A percentile compares a stretch with the other conserved stretches of the same genome.
Evolutionary conservation across 2,329 filamentous ascomycete genomes (phyloP).

Genomic region (Bipolaris cookei): DNA sequence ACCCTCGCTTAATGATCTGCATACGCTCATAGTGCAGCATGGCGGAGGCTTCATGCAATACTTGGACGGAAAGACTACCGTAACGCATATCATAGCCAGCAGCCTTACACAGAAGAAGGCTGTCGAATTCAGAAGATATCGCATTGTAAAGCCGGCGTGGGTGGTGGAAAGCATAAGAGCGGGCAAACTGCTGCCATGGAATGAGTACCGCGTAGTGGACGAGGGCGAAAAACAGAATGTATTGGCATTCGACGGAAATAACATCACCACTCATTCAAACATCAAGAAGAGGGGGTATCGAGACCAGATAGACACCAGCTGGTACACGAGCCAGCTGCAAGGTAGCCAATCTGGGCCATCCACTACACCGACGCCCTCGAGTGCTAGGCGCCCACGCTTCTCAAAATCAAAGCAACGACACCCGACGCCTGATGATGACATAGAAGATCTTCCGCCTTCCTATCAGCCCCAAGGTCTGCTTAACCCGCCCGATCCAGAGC

Average conservation of each 20-base stretch:
- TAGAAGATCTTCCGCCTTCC: slow-evolving; percentile 41
- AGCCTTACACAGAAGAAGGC: slow-evolving; percentile 90
- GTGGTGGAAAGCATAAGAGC: slow-evolving; percentile 86
- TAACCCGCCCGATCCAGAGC: slow-evolving; percentile 14
- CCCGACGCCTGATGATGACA: slow-evolving; percentile 35
- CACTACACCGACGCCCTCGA: slow-evolving; percentile 35
- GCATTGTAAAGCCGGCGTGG: slow-evolving; percentile 95
- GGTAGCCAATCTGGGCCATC: slow-evolving; percentile 33
- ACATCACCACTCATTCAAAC: slow-evolving; percentile 70
- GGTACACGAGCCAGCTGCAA: slow-evolving; percentile 77
- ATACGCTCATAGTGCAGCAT: slow-evolving; percentile 85
- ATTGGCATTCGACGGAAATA: slow-evolving; percentile 67
- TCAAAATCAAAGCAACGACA: slow-evolving; percentile 22
- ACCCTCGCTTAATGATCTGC: slow-evolving; percentile 86
- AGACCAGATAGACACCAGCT: slow-evolving; percentile 81
- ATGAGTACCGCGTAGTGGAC: slow-evolving; percentile 80
- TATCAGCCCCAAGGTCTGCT: slow-evolving; percentile 44
- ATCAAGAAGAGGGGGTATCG: slow-evolving; percentile 70
- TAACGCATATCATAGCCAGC: slow-evolving; percentile 94
- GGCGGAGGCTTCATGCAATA: slow-evolving; percentile 97
- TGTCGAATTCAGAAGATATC: slow-evolving; percentile 84
- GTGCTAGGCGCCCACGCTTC: slow-evolving; percentile 32
- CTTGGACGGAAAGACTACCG: slow-evolving; percentile 89
- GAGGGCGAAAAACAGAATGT: slow-evolving; percentile 84
- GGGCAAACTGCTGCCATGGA: slow-evolving; percentile 84